These are phyloP conservation scores for Leptodontidium sp. DNA, from an alignment of 2,329 filamentous ascomycete species.

Conservation along the genomic window DNA sequence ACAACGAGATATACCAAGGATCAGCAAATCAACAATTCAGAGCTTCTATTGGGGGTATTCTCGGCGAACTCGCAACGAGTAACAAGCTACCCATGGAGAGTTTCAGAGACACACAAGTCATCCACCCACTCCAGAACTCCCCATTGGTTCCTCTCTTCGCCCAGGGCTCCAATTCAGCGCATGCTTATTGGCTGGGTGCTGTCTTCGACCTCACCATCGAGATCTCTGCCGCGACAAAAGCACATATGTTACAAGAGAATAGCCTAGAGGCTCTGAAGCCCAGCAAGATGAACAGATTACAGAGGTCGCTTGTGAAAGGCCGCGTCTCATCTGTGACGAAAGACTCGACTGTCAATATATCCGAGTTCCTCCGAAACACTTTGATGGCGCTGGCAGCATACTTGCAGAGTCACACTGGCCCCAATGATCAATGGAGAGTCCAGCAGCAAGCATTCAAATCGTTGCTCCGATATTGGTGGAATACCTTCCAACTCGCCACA, in stretches of 20 bases:
- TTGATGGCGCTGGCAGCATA: slow-evolving; percentile 55
- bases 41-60: slow-evolving; percentile 37
- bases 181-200: slow-evolving; percentile 57
- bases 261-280: slow-evolving; percentile 57
- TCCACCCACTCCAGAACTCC: slow-evolving; percentile 68
- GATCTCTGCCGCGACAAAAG: slow-evolving; percentile 53
- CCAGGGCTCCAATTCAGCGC: slow-evolving; percentile 45
- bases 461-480: slow-evolving; percentile 62
- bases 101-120: slow-evolving; percentile 52
- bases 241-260: slow-evolving; percentile 53
- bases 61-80: slow-evolving; percentile 39
- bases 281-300: slow-evolving; percentile 62
- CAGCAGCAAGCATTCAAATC: slow-evolving; percentile 50
- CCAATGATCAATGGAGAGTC: slow-evolving; percentile 45
- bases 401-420: slow-evolving; percentile 48
- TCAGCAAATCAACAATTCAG: slow-evolving; percentile 38
- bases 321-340: slow-evolving; percentile 64
- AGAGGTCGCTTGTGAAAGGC: slow-evolving; percentile 64
- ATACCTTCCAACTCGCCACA: slow-evolving; percentile 59
- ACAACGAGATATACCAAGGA: slow-evolving; percentile 40
- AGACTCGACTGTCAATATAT: slow-evolving; percentile 66
- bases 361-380: slow-evolving; percentile 57
- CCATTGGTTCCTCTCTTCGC: slow-evolving; percentile 58
- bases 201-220: slow-evolving; percentile 61
- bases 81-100: slow-evolving; percentile 45